Conservation (phyloP, 306 rosid genomes). For the Vigna unguiculata region DNA sequence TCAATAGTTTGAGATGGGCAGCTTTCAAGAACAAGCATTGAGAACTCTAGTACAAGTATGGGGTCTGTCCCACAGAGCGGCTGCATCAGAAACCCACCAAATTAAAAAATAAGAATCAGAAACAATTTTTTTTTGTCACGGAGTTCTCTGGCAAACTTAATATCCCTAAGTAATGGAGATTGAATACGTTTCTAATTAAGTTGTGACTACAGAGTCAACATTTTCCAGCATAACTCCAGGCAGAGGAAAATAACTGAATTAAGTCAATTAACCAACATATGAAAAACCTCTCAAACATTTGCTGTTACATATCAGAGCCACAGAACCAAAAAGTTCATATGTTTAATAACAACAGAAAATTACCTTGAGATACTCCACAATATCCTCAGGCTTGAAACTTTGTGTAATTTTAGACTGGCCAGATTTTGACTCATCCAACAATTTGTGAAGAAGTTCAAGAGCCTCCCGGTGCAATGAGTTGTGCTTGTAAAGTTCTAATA, state of each 20-base stretch:
- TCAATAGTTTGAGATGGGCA: slow-evolving; percentile 95
- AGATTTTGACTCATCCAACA: slow-evolving; percentile 80
- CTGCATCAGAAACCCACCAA: slow-evolving; percentile 69
- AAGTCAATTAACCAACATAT: slow-evolving; percentile 7
- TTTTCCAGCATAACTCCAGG: slow-evolving; percentile 21
- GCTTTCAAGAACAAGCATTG: slow-evolving; percentile 96
- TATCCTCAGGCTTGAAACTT: slow-evolving; percentile 82
- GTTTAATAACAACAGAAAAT: slow-evolving; percentile 28
- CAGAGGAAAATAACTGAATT: slow-evolving; percentile 31
- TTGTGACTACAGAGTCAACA: slow-evolving; percentile 25
- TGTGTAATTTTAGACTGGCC: slow-evolving; percentile 65
- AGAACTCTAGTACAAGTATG: slow-evolving; percentile 91
- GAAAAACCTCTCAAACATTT: slow-evolving; percentile 25
- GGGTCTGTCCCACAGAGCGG: slow-evolving; percentile 92
- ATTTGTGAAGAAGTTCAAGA: slow-evolving; percentile 81
- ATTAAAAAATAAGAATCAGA: slow-evolving; percentile 31
- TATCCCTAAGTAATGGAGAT: background rate
- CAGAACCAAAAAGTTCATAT: slow-evolving; percentile 10
- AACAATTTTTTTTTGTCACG: slow-evolving; percentile 5
- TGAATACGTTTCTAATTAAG: slow-evolving; percentile 21
- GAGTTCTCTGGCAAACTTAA: slow-evolving; percentile 13
- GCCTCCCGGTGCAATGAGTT: slow-evolving; percentile 96
- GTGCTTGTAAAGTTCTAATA: slow-evolving; percentile 90
- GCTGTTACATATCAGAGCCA: slow-evolving; percentile 24
- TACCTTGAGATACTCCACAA: slow-evolving; percentile 98